Base-by-base conservation (phyloP, 345 rosid genomes). In the Syzygium aromaticum region DNA sequence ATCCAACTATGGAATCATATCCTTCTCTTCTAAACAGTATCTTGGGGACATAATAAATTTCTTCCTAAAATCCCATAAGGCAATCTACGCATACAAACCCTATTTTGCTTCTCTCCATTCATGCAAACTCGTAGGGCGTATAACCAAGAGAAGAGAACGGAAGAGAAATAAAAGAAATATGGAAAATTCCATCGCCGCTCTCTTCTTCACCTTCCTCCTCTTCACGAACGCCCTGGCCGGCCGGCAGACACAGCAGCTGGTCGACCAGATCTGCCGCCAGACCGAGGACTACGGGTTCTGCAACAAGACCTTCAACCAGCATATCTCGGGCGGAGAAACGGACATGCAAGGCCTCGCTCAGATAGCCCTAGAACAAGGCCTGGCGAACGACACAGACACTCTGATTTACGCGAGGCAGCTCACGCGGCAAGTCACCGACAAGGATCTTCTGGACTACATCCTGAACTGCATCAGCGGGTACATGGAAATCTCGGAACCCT, bases 41-140 rank as follows among this genome's bases (percentile, higher is more conserved):
- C 46, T 43, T 86, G 98, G 93, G 38, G 19, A 52, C 6, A 5
- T 52, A 52, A 52, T 52, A 14, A 52, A 52, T 52, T 17, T 52
- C 17, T 51, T 51, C 52, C 52, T 51, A 13, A 51, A 51, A 51
- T 14, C 53, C 52, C 52, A 15, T 52, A 6, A 53, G 8, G 22
- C 57, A 54, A 7, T 1, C 56, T 54, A 2, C 22, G 8, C 19
- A 17, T 53, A 17, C 17, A 6, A 17, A 53, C 57, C 57, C 8
- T 54, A 19, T 19, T 19, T 54, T 54, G 57, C 25, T 54, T 21
- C 59, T 54, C 59, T 54, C 22, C 25, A 8, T 54, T 23, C 59
- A 22, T 22, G 25, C 27, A 54, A 54, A 54, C 9, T 22, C 59
- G 2, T 21, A 21, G 23, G 11, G 8, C 59, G 11, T 54, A 22